A percentile compares a stretch with the other conserved stretches of the same genome.
These are phyloP conservation scores for Monosporozyma yasuniensis DNA, from an alignment of 805 yeast genomes.

Conservation along the genomic window DNA sequence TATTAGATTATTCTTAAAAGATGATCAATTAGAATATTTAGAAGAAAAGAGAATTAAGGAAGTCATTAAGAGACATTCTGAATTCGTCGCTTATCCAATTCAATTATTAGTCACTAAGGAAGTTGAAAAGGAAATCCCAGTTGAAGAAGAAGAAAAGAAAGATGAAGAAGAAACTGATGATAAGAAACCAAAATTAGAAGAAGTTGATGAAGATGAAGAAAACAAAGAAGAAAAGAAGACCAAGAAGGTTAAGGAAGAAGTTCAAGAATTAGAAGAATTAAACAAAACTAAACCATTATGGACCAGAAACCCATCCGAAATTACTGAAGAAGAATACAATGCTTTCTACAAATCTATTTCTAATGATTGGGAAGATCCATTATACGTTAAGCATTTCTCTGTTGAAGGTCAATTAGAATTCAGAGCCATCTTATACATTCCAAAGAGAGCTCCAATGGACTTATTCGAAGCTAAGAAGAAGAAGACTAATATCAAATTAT, in stretches of 20 bases:
- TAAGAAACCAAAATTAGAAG: slow-evolving; percentile 70
- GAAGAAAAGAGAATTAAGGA: slow-evolving; percentile 99
- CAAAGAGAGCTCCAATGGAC: slow-evolving; percentile 99
- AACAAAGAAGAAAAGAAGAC: slow-evolving; percentile 65
- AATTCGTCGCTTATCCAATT: slow-evolving; percentile 98
- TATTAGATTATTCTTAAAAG: slow-evolving; percentile 93
- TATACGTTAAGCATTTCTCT: slow-evolving; percentile 98
- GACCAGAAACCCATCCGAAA: slow-evolving; percentile 98
- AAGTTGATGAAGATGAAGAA: slow-evolving; percentile 62
- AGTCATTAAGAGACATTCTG: slow-evolving; percentile 98
- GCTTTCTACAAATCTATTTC: slow-evolving; percentile 99
- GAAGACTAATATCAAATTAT: slow-evolving; percentile 97
- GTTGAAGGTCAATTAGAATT: slow-evolving; percentile 99
- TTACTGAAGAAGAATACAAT: slow-evolving; percentile 95
- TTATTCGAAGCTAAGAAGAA: slow-evolving; percentile 97
- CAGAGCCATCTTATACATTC: slow-evolving; percentile 94
- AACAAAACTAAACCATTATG: slow-evolving; percentile 98
- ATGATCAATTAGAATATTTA: slow-evolving; percentile 96
- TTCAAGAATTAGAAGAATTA: slow-evolving; percentile 93
- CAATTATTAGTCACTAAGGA: slow-evolving; percentile 97
- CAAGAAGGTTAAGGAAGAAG: slow-evolving; percentile 85
- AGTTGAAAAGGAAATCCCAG: slow-evolving; percentile 95
- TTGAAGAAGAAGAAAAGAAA: slow-evolving; percentile 46
- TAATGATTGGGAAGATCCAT: slow-evolving; percentile 99
- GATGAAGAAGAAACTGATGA: slow-evolving; percentile 46